phyloP scores from a whole-genome alignment of 2,329 filamentous ascomycete species.

The Pseudocercospora eumusae region DNA sequence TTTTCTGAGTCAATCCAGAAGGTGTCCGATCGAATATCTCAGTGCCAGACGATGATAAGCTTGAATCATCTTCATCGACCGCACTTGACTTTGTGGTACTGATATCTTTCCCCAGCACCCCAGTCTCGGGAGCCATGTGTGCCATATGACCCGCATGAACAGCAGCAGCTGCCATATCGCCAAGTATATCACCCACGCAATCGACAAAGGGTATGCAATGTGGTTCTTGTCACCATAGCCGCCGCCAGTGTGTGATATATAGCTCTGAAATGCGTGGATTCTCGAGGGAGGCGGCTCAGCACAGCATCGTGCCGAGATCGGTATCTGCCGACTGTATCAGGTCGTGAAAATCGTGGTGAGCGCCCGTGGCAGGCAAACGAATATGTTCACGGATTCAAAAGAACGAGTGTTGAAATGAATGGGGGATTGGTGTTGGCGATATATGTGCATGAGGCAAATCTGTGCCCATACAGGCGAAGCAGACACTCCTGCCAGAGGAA shows the following conservation, averaged over 20 bases:
- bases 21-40: conserved; percentile 35
- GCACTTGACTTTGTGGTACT: conserved; percentile 20
- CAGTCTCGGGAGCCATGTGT: conserved; percentile 17
- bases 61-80: conserved; percentile 37
- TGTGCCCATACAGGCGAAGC: not conserved
- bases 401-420: conserved; percentile 9
- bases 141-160: conserved; percentile 24
- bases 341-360: not conserved
- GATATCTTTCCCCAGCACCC: conserved; percentile 22
- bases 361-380: not conserved
- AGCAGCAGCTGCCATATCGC: conserved; percentile 22
- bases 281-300: conserved; percentile 10
- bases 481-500: not conserved
- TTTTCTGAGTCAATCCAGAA: conserved; percentile 23
- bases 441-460: conserved; percentile 9
- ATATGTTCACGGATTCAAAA: conserved; percentile 2
- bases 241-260: conserved; percentile 18
- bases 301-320: conserved; percentile 6
- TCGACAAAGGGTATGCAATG: conserved; percentile 10
- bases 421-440: conserved; percentile 1
- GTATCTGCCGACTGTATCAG: conserved; percentile 3
- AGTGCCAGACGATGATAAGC: conserved; percentile 36
- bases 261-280: conserved; percentile 7
- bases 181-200: conserved; percentile 15
- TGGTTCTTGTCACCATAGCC: conserved; percentile 24